Base-by-base conservation (phyloP, 2,329 filamentous ascomycete species). In the Colletotrichum sp. region DNA sequence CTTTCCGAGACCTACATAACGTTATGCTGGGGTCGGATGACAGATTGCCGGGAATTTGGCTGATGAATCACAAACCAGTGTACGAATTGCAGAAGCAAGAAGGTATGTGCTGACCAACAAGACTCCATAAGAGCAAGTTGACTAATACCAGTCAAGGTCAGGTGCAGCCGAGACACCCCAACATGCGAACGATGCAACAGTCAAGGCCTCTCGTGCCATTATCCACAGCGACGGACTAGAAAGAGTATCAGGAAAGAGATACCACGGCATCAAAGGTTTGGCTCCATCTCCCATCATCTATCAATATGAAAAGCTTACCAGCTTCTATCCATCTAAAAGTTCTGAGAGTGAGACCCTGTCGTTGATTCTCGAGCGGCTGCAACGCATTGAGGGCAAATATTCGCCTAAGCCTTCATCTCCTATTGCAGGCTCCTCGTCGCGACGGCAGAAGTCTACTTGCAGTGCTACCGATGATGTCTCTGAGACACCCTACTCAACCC, bases 101-200 rank as follows among this genome's bases (percentile, higher is more conserved):
- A 76, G 74, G 74, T 76, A 30, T 16, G 44, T 34, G 10, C 10
- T 36, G 15, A 28, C 18, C 34, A 9, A 18, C 59, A 59, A 28
- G 32, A 30, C 18, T n/a, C n/a, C 69, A 28, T 26, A 21, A 1
- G 12, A 44, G 16, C 2, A 24, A 0, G 28, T 57, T 68, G 65
- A 28, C 69, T 73, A 26, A 71, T 39, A 21, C 16, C 18, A 8
- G 65, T 12, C 32, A 44, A 81, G 80, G 72, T 83, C 21, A 79
- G 81, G 55, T 83, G 82, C 62, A 82, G 81, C 66, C 81, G 82
- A 65, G 71, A 81, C 36, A 79, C 80, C 70, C 82, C 82, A 28
- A 71, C 72, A 8, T 83, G 82, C 49, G 75, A 79, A 30, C 79
- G 81, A 9, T 83, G 82, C 71, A 79, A 75, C 57, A 69, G 66